Conservation (phyloP, 768 basidiomycete genomes). For the Suillus cothurnatus region DNA sequence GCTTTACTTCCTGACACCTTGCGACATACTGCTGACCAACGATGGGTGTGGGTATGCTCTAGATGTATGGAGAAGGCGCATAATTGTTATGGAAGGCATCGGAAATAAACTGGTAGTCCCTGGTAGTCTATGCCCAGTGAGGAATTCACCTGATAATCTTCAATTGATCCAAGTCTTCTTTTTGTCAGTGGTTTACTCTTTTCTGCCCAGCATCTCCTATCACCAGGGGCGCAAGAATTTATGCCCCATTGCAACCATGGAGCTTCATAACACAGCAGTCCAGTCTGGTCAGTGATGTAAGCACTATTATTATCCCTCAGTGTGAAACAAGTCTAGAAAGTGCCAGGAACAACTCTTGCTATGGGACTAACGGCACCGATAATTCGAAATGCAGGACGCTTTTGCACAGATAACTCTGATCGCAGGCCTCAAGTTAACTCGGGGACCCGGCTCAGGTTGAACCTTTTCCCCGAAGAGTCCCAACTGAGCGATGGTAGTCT, state of each 20-base stretch:
- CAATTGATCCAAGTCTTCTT: not conserved
- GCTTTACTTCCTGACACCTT: not conserved
- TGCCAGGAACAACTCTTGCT: not conserved
- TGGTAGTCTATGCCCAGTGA: not conserved
- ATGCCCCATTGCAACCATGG: not conserved
- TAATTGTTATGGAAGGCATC: not conserved
- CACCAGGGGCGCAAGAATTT: not conserved
- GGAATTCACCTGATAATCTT: not conserved
- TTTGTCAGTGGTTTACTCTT: not conserved
- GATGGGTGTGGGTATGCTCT: not conserved
- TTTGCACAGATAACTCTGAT: not conserved
- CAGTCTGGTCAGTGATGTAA: not conserved
- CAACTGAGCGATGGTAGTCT: not conserved
- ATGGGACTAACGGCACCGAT: not conserved
- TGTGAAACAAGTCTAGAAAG: not conserved
- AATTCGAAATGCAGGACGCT: not conserved
- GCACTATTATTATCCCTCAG: not conserved
- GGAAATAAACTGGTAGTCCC: not conserved
- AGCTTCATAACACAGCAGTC: not conserved
- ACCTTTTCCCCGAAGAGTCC: no score
- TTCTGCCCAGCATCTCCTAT: not conserved
- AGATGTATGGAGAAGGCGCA: not conserved
- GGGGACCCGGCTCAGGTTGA: not conserved
- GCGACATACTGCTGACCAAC: not conserved
- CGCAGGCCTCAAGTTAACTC: not conserved